phyloP scores from a whole-genome alignment of 768 basidiomycete genomes.

The Mycena maculata region DNA sequence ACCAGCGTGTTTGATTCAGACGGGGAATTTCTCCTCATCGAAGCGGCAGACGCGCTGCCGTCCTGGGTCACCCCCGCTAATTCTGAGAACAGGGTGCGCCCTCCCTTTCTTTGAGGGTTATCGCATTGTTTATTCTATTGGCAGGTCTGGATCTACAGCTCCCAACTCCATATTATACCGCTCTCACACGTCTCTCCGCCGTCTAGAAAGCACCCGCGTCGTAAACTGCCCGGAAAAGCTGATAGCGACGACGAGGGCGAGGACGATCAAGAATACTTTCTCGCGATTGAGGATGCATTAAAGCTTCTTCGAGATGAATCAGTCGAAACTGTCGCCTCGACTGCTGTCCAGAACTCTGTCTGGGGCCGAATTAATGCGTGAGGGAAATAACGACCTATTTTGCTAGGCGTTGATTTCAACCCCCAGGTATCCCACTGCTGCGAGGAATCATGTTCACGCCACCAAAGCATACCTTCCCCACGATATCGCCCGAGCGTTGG shows the following conservation, averaged over 20 bases:
- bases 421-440: constrained; percentile 76
- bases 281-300: constrained; percentile 73
- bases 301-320: constrained; percentile 65
- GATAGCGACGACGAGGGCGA: constrained; percentile 66
- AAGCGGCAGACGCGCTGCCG: constrained; percentile 92
- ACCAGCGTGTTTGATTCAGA: constrained; percentile 86
- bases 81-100: constrained; percentile 90
- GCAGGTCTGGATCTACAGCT: constrained; percentile 92
- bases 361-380: constrained; percentile 80
- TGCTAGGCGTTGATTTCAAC: background rate
- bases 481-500: constrained; percentile 82
- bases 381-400: constrained; percentile 26
- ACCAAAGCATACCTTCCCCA: constrained; percentile 84
- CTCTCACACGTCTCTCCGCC: constrained; percentile 78
- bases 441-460: constrained; percentile 75
- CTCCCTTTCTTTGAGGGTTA: constrained; percentile 41
- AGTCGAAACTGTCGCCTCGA: constrained; percentile 69
- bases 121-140: constrained; percentile 46
- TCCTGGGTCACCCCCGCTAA: constrained; percentile 93
- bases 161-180: constrained; percentile 88
- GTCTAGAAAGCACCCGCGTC: constrained; percentile 64
- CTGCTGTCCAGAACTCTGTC: constrained; percentile 69
- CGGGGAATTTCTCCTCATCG: constrained; percentile 96
- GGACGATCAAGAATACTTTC: constrained; percentile 61
- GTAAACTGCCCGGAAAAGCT: constrained; percentile 52